Evolutionary conservation across 2,329 filamentous ascomycete species (phyloP), one percentile per base, ranked within the genome.

Genomic region (Pestalotiopsis sp.): DNA sequence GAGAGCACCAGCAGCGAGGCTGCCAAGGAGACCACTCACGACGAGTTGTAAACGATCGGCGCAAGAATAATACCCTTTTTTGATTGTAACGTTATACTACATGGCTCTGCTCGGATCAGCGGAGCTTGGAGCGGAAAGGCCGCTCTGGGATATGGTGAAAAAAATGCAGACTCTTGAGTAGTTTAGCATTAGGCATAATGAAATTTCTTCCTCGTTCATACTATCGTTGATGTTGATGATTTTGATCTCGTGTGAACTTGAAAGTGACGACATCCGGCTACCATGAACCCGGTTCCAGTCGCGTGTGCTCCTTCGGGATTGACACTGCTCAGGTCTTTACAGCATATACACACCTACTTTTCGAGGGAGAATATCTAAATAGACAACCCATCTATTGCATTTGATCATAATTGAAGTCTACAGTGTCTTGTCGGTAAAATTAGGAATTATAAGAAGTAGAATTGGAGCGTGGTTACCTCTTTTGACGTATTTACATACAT

Each of bases 11-110:
- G 79, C 72, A 78, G 76, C 66, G 80, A 86, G 78, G 82, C 80
- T 69, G 81, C 81, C 69, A 79, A 86, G 73, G 79, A 82, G 71
- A 77, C 82, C 57, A 78, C 72, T 44, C 91, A 94, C 76, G 92
- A 95, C 77, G 93, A 95, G 85, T 85, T 95, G 85, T 95, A 93
- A 85, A 86, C 70, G 71, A 67, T 67, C 66, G 56, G 48, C 67
- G 71, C 67, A 52, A 48, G 69, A 64, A 44, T 67, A 69, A 72
- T 68, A 70, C 62, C 68, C 61, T 30, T 63, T 59, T 60, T 40
- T 44, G 22, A 24, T 65, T 69, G 65, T 67, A 67, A 48, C 55
- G 59, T 69, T 69, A 40, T 44, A 64, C 65, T 65, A 60, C 64
- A 35, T 58, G 65, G 30, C 68, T 67, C 68, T 58, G 67, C 65